Percentiles rank a stretch among this genome's conserved stretches.
Evolutionary conservation across 495 filamentous ascomycete genomes (phyloP).

Genomic region (Bombardia bombarda): DNA sequence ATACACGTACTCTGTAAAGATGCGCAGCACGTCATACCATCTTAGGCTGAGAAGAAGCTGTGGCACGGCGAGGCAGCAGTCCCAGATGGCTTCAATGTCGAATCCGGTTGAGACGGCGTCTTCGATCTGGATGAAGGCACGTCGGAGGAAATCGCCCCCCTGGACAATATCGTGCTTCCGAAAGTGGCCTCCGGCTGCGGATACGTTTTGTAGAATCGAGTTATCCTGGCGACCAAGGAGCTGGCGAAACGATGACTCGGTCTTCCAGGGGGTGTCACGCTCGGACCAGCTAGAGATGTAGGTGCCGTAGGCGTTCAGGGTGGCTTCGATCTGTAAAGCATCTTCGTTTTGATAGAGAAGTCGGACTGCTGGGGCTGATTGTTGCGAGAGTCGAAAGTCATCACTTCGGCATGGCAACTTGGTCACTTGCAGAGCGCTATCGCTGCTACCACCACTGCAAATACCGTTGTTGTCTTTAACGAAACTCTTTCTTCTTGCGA

Average conservation of each 20-base stretch:
- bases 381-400: neutral
- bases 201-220: constrained; percentile 21
- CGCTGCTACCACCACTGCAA: neutral
- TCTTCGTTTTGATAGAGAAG: constrained; percentile 6
- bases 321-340: constrained; percentile 4
- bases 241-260: neutral
- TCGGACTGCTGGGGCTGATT: neutral
- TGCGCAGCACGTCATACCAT: constrained; percentile 17
- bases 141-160: constrained; percentile 15
- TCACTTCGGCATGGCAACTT: neutral
- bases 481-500: constrained; percentile 4
- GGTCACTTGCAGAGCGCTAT: neutral
- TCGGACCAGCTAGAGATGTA: constrained; percentile 11
- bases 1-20: constrained; percentile 17
- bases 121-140: constrained; percentile 20
- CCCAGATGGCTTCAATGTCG: constrained; percentile 25
- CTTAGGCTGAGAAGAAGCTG: constrained; percentile 15
- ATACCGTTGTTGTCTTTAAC: too few species aligned
- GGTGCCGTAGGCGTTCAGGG: constrained; percentile 2
- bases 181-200: constrained; percentile 14
- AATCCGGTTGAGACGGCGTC: constrained; percentile 7
- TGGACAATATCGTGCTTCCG: neutral
- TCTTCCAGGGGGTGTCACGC: constrained; percentile 5
- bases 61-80: constrained; percentile 24
- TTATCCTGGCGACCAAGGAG: constrained; percentile 1